Base-by-base conservation (phyloP, 106 monocot species). In the Platanthera zijinensis region DNA sequence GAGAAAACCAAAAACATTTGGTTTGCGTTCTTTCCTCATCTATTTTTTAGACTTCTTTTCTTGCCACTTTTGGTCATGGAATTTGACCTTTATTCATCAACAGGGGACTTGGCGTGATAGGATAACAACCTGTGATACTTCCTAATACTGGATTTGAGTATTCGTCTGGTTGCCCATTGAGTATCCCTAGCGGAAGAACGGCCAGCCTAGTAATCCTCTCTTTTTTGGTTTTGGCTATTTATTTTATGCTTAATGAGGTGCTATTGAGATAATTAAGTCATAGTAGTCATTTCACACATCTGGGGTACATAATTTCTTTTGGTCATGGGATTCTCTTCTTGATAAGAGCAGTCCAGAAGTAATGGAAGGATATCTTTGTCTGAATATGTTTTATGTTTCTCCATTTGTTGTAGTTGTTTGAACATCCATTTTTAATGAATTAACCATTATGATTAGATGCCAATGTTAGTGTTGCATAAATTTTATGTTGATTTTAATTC, bases 61-160 rank as follows among this genome's bases (percentile, higher is more conserved):
- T 30, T 22, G 30, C 18, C 1, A 28, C 64, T 28, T 25, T 10
- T 64, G 64, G 11, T 32, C 67, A 30, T 67, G 25, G 28, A 30
- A 32, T 12, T 63, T 68, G 15, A 56, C 15, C 21, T 57, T 22
- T 17, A 25, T 74, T 11, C 47, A 18, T 53, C 76, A 56, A 17
- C 77, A 95, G 95, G 95, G 97, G 97, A 53, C 80, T 85, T 50
- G 97, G 97, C 61, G 94, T 99, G 8, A 78, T 94, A 48, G 97
- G 97, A 69, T 88, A 99, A 67, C 97, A 99, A 74, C 97, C 97
- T 45, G 94, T 94, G n/a, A 99, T 99, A 79, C 93, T 84, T 84
- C 97, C 97, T 19, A 82, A 74, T 69, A 84, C 94, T 66, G 88
- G 91, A 52, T 99, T 99, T 45, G 97, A 99, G 78, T 99, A 94